These are phyloP conservation scores for Limnomonas spitsbergensis DNA, from an alignment of 139 green algal species.

Conservation along the genomic window DNA sequence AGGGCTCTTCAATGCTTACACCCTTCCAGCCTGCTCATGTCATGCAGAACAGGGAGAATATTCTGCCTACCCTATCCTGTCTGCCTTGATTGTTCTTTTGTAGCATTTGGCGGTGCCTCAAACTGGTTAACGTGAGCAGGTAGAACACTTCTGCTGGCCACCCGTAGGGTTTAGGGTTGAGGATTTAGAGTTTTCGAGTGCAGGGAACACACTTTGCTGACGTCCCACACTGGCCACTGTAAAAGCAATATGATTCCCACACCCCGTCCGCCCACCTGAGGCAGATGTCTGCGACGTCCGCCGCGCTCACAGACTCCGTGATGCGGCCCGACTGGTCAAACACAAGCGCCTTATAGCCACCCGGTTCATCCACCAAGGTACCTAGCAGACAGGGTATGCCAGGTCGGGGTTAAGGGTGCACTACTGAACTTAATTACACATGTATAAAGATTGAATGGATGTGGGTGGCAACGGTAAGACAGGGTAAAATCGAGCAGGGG, in stretches of 20 bases:
- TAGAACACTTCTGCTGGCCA: too few relatives aligned
- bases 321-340: constrained; percentile 94
- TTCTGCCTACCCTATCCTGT: too few relatives aligned
- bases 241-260: background rate
- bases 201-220: too few relatives aligned
- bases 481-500: too few relatives aligned
- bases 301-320: constrained; percentile 77
- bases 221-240: background rate
- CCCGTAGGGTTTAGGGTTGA: background rate
- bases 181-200: too few relatives aligned
- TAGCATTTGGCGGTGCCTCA: too few relatives aligned
- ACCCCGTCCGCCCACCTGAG: constrained; percentile 46
- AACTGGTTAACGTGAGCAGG: too few relatives aligned
- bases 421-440: background rate
- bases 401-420: background rate
- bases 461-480: background rate
- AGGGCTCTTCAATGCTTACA: too few relatives aligned
- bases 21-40: too few relatives aligned
- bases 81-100: too few relatives aligned
- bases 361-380: constrained; percentile 83
- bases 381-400: constrained; percentile 40
- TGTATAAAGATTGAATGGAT: background rate
- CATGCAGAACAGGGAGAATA: too few relatives aligned
- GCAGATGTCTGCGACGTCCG: constrained; percentile 96
- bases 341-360: constrained; percentile 92